Percentiles rank a stretch among this genome's conserved stretches.
These are phyloP conservation scores for Phaeosphaeria sp. DNA, from an alignment of 2,329 filamentous ascomycete genomes.

Conservation along the genomic window DNA sequence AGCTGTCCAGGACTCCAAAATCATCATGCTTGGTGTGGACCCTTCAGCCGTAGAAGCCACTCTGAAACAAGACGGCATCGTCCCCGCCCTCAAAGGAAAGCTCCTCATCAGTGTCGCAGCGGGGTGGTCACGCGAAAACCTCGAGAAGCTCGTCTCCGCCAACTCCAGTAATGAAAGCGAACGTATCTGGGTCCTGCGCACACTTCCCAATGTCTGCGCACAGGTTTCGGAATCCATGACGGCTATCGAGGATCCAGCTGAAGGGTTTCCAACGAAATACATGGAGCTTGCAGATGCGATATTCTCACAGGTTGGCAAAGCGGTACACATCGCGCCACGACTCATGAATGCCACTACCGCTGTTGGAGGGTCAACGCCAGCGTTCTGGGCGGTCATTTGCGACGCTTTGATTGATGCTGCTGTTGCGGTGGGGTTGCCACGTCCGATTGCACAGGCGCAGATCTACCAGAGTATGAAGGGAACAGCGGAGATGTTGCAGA, in stretches of 20 bases:
- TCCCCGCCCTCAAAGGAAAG: conserved; percentile 52
- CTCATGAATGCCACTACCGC: conserved; percentile 40
- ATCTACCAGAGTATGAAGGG: conserved; percentile 44
- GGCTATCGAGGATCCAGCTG: conserved; percentile 33
- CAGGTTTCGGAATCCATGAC: conserved; percentile 54
- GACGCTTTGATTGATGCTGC: conserved; percentile 42
- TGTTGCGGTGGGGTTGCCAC: conserved; percentile 37
- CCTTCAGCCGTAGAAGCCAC: conserved; percentile 53
- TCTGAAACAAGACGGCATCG: conserved; percentile 48
- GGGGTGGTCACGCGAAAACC: conserved; percentile 52
- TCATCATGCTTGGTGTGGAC: conserved; percentile 58
- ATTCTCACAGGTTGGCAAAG: conserved; percentile 33
- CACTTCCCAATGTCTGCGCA: conserved; percentile 56
- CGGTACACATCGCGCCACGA: conserved; percentile 23
- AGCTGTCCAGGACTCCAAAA: conserved; percentile 47
- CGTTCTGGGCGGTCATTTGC: conserved; percentile 41
- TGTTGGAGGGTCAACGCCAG: conserved; percentile 39
- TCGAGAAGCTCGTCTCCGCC: conserved; percentile 21
- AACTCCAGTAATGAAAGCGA: conserved; percentile 10
- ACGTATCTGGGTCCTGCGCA: conserved; percentile 48
- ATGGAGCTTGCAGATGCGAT: conserved; percentile 26
- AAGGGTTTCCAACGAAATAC: conserved; percentile 19
- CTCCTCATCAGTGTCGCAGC: conserved; percentile 61
- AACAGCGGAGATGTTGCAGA: conserved; percentile 38
- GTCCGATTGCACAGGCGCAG: conserved; percentile 32